Base-by-base conservation (phyloP, 495 filamentous ascomycete species). In the Penicillium flavigenum region DNA sequence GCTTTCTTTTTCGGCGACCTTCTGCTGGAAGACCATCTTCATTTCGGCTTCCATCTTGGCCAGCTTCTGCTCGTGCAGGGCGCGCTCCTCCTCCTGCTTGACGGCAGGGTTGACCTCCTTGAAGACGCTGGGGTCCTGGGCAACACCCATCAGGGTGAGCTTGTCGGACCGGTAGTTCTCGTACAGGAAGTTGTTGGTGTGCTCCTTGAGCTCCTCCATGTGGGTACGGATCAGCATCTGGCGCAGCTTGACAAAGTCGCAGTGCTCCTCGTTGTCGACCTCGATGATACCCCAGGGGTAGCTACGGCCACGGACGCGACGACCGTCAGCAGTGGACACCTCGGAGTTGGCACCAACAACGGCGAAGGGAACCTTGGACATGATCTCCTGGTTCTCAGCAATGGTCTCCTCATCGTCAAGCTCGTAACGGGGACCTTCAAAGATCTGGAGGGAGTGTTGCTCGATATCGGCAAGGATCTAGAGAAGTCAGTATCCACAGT, bases 21-120 rank as follows among this genome's bases (percentile, higher is more conserved):
- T 98, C 74, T 98, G 95, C 74, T 98, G 94, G 91, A 98, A 98
- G 68, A 98, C 94, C 94, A 98, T 97, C 90, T 98, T 98, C 94
- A 98, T 98, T 75, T 98, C 94, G 67, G 89, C 83, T 75, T 98
- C 94, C 94, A 98, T 98, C 90, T 98, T 98, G 65, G 91, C 88
- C 61, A 98, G 88, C 81, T 98, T 98, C 83, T 98, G 95, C 77
- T 98, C 94, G 83, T 98, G 94, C 51, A 98, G 83, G 52, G 86
- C 83, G 66, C 94, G 91, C 82, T 98, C 94, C 80, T 98, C 94
- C 73, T 98, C 94, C 76, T 98, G 95, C 88, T 98, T 98, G 74
- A 98, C 95, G 47, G 95, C 94, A 31, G 94, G 94, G 83, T 98
- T 98, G 82, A 98, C 93, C 84, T 98, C 94, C 83, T 98, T 98